A percentile compares a stretch with the other conserved stretches of the same genome.
Evolutionary conservation across 345 rosid species (phyloP).

Genomic region (Atalantia buxifolia): DNA sequence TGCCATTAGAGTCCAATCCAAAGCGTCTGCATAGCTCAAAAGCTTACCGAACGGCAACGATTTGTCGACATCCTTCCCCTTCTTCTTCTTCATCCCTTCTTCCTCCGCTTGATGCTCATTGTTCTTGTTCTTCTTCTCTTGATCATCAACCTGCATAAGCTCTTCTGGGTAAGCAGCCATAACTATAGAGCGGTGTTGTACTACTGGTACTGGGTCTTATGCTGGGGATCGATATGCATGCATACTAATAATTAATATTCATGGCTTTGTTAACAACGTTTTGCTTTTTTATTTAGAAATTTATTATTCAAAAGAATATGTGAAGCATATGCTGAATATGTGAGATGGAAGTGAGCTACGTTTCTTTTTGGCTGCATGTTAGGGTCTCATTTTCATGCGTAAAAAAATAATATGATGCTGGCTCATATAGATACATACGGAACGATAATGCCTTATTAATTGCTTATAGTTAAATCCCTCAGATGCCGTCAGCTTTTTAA

Average conservation of each 20-base stretch:
- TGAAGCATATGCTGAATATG: conserved; percentile 22
- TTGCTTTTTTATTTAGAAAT: conserved; percentile 3
- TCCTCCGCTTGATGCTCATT: background rate
- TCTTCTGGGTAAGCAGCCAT: background rate
- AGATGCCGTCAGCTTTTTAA: too few species aligned
- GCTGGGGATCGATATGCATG: background rate
- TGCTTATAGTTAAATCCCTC: too few species aligned
- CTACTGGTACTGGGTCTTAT: background rate
- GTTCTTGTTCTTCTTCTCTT: background rate
- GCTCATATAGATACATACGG: too few species aligned
- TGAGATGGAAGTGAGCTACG: background rate
- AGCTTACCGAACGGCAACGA: conserved; percentile 41
- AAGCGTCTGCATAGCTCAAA: conserved; percentile 44
- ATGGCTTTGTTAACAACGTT: background rate
- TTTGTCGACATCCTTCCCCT: background rate
- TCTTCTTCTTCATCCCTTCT: background rate
- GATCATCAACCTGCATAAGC: background rate
- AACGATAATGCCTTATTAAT: too few species aligned
- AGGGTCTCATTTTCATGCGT: background rate
- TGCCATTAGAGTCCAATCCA: conserved; percentile 57
- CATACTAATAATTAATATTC: background rate
- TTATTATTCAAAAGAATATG: conserved; percentile 15
- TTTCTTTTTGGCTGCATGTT: background rate
- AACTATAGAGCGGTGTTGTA: background rate
- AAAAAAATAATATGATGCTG: too few species aligned